phyloP scores from a whole-genome alignment of 73 alveolate genomes.

The Blepharisma japonicum region DNA sequence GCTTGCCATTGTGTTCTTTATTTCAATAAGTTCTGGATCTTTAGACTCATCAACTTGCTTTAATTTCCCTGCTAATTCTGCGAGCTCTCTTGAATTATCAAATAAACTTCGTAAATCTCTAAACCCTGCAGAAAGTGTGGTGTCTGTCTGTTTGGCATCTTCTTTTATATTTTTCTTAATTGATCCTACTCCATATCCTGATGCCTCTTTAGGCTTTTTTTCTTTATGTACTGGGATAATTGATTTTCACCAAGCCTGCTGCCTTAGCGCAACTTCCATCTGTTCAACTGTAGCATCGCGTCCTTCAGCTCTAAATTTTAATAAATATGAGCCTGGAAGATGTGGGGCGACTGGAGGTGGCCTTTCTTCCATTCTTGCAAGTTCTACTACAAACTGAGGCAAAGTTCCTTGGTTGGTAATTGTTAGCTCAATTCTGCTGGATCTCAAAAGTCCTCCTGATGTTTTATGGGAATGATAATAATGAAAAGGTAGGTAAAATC shows the following conservation, averaged over 20 bases:
- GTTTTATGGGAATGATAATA: neutral
- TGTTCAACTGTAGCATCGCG: neutral
- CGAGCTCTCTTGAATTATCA: slow-evolving; percentile 74
- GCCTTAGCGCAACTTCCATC: neutral
- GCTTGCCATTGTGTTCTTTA: slow-evolving; percentile 61
- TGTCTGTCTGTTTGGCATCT: slow-evolving; percentile 52
- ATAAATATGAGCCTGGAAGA: neutral
- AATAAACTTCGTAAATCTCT: slow-evolving; percentile 54
- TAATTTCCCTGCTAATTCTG: slow-evolving; percentile 47
- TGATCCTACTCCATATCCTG: slow-evolving; percentile 64
- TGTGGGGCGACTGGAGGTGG: neutral
- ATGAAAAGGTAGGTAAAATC: neutral
- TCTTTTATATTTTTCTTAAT: slow-evolving; percentile 61
- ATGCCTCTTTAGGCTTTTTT: slow-evolving; percentile 34
- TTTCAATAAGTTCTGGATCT: slow-evolving; percentile 52
- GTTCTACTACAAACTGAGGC: neutral
- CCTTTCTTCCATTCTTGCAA: neutral
- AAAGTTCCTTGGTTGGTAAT: neutral
- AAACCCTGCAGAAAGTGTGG: slow-evolving; percentile 60
- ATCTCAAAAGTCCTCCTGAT: slow-evolving; percentile 18
- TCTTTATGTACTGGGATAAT: neutral
- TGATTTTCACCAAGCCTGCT: neutral
- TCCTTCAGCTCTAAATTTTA: neutral
- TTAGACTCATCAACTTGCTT: slow-evolving; percentile 48
- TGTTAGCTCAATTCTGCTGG: neutral